These are phyloP conservation scores for Adansonia digitata DNA, from an alignment of 345 rosid species.

Conservation along the genomic window DNA sequence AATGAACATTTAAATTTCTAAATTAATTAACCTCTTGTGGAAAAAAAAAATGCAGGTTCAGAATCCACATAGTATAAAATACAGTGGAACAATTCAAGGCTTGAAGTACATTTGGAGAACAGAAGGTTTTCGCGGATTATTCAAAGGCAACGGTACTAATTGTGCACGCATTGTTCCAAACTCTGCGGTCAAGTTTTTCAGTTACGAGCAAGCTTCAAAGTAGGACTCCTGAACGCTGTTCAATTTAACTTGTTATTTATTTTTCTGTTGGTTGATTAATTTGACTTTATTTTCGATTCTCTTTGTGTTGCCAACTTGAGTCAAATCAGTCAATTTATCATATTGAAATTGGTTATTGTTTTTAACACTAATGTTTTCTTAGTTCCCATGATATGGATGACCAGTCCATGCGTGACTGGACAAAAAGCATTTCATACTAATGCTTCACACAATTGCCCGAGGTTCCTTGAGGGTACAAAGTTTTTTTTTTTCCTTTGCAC, in stretches of 20 bases:
- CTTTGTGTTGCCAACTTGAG: not conserved
- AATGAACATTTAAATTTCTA: not conserved
- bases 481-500: not conserved
- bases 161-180: slow-evolving; percentile 98
- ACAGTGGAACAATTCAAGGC: slow-evolving; percentile 89
- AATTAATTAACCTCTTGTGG: not conserved
- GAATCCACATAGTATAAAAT: slow-evolving; percentile 84
- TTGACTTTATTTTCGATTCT: not conserved
- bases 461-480: not conserved
- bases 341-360: not conserved
- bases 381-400: not conserved
- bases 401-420: not conserved
- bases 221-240: slow-evolving; percentile 25
- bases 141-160: slow-evolving; percentile 94
- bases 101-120: slow-evolving; percentile 95
- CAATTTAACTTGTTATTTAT: not conserved
- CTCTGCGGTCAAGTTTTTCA: slow-evolving; percentile 96
- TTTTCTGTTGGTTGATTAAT: not conserved
- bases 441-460: no score
- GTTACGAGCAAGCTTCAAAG: slow-evolving; percentile 96
- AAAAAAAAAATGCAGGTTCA: slow-evolving; percentile 52
- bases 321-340: not conserved
- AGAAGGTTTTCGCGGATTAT: slow-evolving; percentile 88
- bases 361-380: not conserved
- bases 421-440: not conserved